These are phyloP conservation scores for Aspergillus sp. DNA, from an alignment of 2,329 filamentous ascomycete genomes.

Conservation along the genomic window DNA sequence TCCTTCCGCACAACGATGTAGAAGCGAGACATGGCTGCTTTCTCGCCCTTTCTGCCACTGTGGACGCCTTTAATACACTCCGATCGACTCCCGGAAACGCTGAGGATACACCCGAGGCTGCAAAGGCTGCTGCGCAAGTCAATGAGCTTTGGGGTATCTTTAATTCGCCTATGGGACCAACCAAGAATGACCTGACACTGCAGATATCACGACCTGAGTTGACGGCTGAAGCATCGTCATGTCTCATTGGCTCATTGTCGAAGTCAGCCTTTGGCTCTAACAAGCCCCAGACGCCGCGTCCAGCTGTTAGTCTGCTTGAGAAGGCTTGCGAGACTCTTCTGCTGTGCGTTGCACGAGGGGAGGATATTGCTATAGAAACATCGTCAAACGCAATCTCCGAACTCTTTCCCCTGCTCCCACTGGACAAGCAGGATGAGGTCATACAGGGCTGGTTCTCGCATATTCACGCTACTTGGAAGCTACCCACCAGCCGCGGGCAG, in stretches of 20 bases:
- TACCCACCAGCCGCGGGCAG: constrained; percentile 43
- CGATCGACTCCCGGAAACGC: constrained; percentile 15
- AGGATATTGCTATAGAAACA: constrained; percentile 40
- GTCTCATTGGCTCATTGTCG: constrained; percentile 39
- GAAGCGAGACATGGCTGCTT: constrained; percentile 47
- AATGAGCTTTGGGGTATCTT: constrained; percentile 40
- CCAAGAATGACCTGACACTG: constrained; percentile 39
- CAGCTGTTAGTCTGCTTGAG: constrained; percentile 25
- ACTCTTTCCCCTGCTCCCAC: constrained; percentile 38
- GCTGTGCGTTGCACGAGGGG: constrained; percentile 39
- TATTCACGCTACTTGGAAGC: constrained; percentile 34
- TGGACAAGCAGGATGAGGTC: constrained; percentile 30
- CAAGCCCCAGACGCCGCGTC: constrained; percentile 7
- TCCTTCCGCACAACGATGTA: constrained; percentile 39
- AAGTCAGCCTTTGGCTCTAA: constrained; percentile 18
- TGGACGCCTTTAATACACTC: constrained; percentile 32
- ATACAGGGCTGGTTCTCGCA: constrained; percentile 41
- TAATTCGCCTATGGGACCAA: constrained; percentile 29
- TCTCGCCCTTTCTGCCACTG: constrained; percentile 38
- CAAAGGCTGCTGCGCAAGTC: constrained; percentile 28
- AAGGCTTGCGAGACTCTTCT: constrained; percentile 34
- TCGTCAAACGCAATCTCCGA: constrained; percentile 41
- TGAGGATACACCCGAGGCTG: constrained; percentile 21
- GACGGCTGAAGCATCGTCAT: constrained; percentile 41
- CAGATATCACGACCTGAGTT: constrained; percentile 41